These are phyloP conservation scores for Chaetothyriales sp. DNA, from an alignment of 2,329 filamentous ascomycete species.

Conservation along the genomic window DNA sequence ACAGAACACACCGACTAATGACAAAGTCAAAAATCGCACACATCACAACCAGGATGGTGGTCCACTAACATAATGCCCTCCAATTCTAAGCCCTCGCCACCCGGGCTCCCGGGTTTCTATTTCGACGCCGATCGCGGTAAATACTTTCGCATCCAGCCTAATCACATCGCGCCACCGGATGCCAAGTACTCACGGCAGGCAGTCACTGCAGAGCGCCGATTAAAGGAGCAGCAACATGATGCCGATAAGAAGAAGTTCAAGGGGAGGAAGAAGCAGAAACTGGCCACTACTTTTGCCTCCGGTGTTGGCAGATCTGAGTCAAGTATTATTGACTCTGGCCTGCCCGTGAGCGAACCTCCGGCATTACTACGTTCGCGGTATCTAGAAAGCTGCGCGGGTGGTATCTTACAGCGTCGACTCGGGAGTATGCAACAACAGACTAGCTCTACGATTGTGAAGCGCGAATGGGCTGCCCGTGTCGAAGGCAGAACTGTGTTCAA, in stretches of 20 bases:
- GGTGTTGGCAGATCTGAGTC: too few relatives aligned
- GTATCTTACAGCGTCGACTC: neutral
- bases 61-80: neutral
- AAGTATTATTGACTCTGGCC: too few relatives aligned
- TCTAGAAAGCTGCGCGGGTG: neutral
- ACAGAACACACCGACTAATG: too few relatives aligned
- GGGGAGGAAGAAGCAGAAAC: neutral
- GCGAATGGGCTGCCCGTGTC: neutral
- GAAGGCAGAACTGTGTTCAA: neutral
- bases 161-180: constrained; percentile 26
- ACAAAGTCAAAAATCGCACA: neutral
- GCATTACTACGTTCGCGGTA: neutral
- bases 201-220: constrained; percentile 43
- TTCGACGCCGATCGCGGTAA: neutral
- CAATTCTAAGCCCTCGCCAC: neutral
- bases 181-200: constrained; percentile 45
- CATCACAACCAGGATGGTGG: neutral
- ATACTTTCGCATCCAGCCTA: constrained; percentile 53
- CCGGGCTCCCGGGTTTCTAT: neutral
- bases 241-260: neutral
- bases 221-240: constrained; percentile 22
- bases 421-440: neutral
- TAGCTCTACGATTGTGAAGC: neutral
- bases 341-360: neutral
- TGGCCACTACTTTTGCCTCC: neutral